A percentile compares a stretch with the other conserved stretches of the same genome.
phyloP scores from a whole-genome alignment of 169 alveolate genomes.

The Toxoplasma gondii region DNA sequence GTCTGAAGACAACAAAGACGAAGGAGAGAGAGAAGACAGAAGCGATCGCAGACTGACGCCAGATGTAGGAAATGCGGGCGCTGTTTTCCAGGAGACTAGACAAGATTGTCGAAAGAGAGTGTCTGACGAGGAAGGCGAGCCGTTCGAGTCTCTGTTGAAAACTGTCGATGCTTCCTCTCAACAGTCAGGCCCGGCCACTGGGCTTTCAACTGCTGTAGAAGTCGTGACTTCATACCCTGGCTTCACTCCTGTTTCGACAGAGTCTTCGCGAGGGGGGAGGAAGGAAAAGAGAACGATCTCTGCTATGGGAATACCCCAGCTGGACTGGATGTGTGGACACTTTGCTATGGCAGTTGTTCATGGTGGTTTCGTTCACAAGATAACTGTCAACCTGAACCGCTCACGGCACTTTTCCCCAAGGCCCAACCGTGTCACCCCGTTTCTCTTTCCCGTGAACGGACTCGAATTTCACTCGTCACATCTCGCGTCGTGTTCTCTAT shows the following conservation, averaged over 20 bases:
- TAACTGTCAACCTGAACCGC: neutral
- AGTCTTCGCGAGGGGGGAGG: neutral
- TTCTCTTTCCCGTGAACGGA: neutral
- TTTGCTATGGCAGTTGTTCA: neutral
- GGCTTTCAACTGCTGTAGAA: no score
- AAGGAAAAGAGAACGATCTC: neutral
- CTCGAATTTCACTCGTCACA: neutral
- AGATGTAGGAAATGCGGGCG: no score
- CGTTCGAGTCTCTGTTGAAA: no score
- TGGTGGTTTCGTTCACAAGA: neutral
- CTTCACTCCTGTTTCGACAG: no score
- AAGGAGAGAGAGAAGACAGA: no score
- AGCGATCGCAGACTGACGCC: no score
- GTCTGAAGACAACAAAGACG: neutral
- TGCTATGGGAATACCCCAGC: neutral
- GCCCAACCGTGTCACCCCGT: neutral
- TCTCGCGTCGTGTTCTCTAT: neutral
- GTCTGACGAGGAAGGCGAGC: no score
- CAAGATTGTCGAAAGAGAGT: no score
- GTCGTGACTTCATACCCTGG: no score
- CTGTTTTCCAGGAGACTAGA: no score
- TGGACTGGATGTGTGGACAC: conserved; percentile 5
- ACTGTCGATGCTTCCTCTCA: no score
- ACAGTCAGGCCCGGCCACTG: no score
- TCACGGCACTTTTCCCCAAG: neutral